Base-by-base conservation (phyloP, 2,329 filamentous ascomycete species). In the Teratosphaeria viscida region DNA sequence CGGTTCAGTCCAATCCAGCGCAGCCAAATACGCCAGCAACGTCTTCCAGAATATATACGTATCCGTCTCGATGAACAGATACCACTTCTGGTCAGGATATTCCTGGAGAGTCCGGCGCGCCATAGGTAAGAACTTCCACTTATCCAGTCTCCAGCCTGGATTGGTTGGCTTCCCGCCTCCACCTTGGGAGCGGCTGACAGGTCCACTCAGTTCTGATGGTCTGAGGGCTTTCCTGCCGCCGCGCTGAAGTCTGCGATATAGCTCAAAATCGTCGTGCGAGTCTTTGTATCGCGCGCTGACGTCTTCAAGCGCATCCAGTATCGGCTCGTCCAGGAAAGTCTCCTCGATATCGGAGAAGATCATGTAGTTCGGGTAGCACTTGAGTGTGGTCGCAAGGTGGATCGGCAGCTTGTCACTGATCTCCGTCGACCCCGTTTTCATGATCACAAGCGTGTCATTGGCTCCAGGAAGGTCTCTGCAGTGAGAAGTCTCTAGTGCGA, bases 51-150 rank as follows among this genome's bases (percentile, higher is more conserved):
- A 66, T 10, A 77, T 61, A 61, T 73, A 81, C 49, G 79, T 81
- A 64, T 81, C 79, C 1, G 77, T 77, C 61, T 81, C 79, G 52
- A 79, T 74, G 63, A 82, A 82, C 57, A 82, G 75, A 63, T 79
- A 82, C 75, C 80, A 82, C 55, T 77, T 74, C 58, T 75, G 34
- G 23, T 74, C 69, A 1, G 79, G 79, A 49, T 76, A 77, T 60
- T 72, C 68, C 27, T 70, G 64, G 70, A 78, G 77, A 1, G 80
- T 78, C 23, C 74, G 71, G 61, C 81, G 78, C 5, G 82, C 72
- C 74, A 81, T 80, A 27, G 80, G 78, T 32, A 82, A 67, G 60
- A 82, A 82, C 64, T 82, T 82, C 72, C 76, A 82, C 64, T 78
- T 37, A 37, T 37, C 34, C 7, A 37, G 72, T 37, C 67, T 73